These are phyloP conservation scores for Brassica rapa DNA, from an alignment of 345 rosid species.

Conservation along the genomic window DNA sequence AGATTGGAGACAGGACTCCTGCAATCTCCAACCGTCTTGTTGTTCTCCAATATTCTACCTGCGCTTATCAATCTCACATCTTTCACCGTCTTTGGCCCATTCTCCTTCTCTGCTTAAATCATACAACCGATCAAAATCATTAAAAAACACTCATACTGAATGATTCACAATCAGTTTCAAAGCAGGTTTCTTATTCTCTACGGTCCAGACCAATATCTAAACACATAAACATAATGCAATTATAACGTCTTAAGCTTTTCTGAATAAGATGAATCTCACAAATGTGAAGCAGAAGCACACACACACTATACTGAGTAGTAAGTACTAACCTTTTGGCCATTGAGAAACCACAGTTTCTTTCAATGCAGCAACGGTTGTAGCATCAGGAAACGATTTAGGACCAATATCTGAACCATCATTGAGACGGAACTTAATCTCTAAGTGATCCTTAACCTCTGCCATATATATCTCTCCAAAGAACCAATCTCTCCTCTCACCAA, in stretches of 20 bases:
- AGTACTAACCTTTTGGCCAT: constrained; percentile 81
- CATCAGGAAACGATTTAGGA: constrained; percentile 74
- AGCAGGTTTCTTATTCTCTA: neutral
- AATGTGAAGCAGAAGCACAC: neutral
- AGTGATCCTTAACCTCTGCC: constrained; percentile 78
- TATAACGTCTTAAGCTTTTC: neutral
- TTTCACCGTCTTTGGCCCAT: constrained; percentile 83
- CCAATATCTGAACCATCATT: constrained; percentile 89
- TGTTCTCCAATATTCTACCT: constrained; percentile 87
- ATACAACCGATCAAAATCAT: constrained; percentile 1
- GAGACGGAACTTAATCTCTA: constrained; percentile 89
- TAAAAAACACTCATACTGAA: no score
- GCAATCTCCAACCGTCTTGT: constrained; percentile 78
- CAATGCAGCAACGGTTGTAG: constrained; percentile 80
- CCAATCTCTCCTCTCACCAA: constrained; percentile 17
- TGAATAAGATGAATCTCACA: neutral
- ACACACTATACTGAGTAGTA: neutral
- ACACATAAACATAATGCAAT: no score
- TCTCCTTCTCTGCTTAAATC: constrained; percentile 61
- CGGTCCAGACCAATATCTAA: no score
- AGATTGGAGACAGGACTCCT: constrained; percentile 71
- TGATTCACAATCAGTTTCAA: constrained; percentile 2
- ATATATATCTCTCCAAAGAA: constrained; percentile 37
- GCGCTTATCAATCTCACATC: constrained; percentile 88
- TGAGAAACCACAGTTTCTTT: constrained; percentile 85